These are phyloP conservation scores for Volvariella volvacea DNA, from an alignment of 1,284 basidiomycete species.

Conservation along the genomic window DNA sequence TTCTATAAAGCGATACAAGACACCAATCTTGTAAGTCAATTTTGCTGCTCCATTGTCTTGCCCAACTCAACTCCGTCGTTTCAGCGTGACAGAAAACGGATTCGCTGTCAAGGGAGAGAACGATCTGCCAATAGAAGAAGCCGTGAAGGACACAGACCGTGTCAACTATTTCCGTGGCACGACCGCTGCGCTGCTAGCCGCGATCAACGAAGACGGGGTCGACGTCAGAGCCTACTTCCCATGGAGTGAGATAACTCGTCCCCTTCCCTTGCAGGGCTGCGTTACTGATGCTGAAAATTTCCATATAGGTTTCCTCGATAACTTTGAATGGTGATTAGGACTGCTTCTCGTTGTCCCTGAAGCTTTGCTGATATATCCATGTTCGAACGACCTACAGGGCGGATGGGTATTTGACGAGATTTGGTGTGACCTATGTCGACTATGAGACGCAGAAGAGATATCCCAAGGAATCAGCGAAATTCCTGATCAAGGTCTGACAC, in stretches of 20 bases:
- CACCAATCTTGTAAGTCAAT: conserved; percentile 56
- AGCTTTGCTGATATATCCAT: neutral
- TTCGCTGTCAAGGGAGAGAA: conserved; percentile 72
- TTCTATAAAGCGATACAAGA: conserved; percentile 48
- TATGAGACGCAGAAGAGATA: conserved; percentile 68
- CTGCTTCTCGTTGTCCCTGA: neutral
- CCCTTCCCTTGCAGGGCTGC: neutral
- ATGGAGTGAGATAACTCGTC: conserved; percentile 45
- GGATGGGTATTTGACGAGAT: conserved; percentile 59
- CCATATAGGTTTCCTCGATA: conserved; percentile 52
- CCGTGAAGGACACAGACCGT: conserved; percentile 58
- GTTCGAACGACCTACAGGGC: conserved; percentile 27
- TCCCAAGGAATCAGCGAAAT: conserved; percentile 62
- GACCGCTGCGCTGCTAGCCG: conserved; percentile 50
- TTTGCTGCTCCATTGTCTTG: neutral
- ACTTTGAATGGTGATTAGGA: conserved; percentile 59
- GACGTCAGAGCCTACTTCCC: conserved; percentile 69
- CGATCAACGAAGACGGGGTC: conserved; percentile 63
- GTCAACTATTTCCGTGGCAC: conserved; percentile 72
- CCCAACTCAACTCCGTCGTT: conserved; percentile 2
- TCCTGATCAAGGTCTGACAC: conserved; percentile 33
- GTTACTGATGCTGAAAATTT: conserved; percentile 2
- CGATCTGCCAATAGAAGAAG: conserved; percentile 48
- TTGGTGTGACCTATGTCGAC: conserved; percentile 65
- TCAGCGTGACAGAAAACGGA: conserved; percentile 66